Evolutionary conservation across 768 basidiomycete genomes (phyloP).

Genomic region (Kwoniella shandongensis): DNA sequence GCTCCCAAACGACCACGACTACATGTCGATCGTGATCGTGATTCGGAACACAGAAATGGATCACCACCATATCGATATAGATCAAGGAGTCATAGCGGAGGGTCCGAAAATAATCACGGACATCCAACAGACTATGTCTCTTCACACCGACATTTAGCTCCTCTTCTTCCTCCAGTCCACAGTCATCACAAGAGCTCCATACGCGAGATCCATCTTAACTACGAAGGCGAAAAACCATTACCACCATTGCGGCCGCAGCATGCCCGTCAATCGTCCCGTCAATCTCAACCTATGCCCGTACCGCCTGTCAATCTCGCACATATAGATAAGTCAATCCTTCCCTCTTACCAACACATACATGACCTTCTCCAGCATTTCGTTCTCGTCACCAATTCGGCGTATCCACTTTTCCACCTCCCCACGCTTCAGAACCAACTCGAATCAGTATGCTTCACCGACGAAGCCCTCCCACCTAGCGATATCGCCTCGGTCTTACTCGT

Average conservation of each 20-base stretch:
- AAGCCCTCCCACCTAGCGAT: neutral
- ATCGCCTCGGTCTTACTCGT: slow-evolving; percentile 9
- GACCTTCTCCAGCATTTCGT: slow-evolving; percentile 7
- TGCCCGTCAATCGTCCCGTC: neutral
- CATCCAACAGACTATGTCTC: neutral
- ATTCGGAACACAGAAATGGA: too few relatives aligned
- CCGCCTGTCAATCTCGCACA: neutral
- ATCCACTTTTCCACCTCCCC: slow-evolving; percentile 24
- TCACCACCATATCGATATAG: too few relatives aligned
- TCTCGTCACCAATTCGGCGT: slow-evolving; percentile 15
- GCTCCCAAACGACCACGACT: too few relatives aligned
- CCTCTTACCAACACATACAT: neutral
- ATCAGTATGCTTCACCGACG: slow-evolving; percentile 12
- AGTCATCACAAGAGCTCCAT: too few relatives aligned
- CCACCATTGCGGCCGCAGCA: too few relatives aligned
- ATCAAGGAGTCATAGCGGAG: too few relatives aligned
- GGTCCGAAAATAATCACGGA: too few relatives aligned
- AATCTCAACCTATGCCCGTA: neutral
- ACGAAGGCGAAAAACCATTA: too few relatives aligned
- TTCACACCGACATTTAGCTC: too few relatives aligned
- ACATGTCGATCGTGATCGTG: too few relatives aligned
- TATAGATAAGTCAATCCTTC: neutral
- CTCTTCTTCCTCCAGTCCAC: too few relatives aligned
- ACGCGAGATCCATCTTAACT: too few relatives aligned
- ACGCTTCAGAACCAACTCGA: slow-evolving; percentile 16